Percentiles rank a stretch among this genome's conserved stretches.
Evolutionary conservation across 1,284 basidiomycete species (phyloP).

Genomic region (Ceratobasidium theobromae): DNA sequence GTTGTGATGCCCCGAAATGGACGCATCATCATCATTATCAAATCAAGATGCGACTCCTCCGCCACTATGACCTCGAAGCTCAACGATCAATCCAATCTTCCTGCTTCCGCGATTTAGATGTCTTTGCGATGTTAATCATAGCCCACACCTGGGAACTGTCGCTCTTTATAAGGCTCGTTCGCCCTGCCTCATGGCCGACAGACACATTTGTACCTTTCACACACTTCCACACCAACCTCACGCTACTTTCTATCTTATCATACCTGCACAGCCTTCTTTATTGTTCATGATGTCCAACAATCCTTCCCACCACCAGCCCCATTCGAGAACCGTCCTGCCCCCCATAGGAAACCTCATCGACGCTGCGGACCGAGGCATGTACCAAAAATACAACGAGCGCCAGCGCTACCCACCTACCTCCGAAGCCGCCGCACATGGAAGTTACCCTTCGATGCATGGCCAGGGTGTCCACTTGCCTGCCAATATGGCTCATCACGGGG

Average conservation of each 20-base stretch:
- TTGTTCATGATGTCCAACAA: not conserved
- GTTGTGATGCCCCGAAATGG: constrained; percentile 22
- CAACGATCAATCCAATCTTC: constrained; percentile 12
- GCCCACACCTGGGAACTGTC: not conserved
- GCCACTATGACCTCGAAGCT: constrained; percentile 12
- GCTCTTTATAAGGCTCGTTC: constrained; percentile 5
- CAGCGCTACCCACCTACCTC: constrained; percentile 1
- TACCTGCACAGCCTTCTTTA: not conserved
- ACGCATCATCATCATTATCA: constrained; percentile 13
- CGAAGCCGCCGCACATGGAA: not conserved
- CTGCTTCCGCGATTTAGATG: not conserved
- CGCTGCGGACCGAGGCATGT: constrained; percentile 15
- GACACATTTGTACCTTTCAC: not conserved
- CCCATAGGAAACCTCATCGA: constrained; percentile 4
- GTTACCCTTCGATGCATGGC: not conserved
- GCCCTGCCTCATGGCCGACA: constrained; percentile 7
- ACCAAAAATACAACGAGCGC: not conserved
- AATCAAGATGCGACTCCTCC: constrained; percentile 1
- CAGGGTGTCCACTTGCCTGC: constrained; percentile 6
- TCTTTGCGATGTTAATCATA: not conserved
- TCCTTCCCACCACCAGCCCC: not conserved
- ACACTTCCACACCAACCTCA: not conserved
- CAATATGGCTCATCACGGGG: not conserved
- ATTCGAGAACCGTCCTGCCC: not conserved
- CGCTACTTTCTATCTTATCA: not conserved